Evolutionary conservation across 2,329 filamentous ascomycete genomes (phyloP).

Genomic region (Diaporthe citrichinensis): DNA sequence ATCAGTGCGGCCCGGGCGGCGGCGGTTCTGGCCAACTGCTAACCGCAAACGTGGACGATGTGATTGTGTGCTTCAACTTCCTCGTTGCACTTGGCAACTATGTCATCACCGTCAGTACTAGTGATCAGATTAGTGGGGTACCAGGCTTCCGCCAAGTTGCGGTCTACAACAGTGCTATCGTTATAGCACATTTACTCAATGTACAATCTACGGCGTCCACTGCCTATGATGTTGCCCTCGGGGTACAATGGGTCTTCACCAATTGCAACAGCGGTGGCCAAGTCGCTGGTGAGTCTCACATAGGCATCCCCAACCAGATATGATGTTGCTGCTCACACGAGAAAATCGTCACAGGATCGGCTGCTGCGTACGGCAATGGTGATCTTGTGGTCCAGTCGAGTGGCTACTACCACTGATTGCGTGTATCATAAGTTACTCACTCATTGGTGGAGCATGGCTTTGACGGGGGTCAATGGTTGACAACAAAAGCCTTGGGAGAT

Average conservation of each 20-base stretch:
- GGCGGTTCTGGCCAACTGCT: neutral
- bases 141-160: neutral
- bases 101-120: neutral
- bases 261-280: neutral
- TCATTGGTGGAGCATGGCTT: neutral
- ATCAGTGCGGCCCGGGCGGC: neutral
- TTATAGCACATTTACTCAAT: neutral
- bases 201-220: neutral
- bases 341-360: neutral
- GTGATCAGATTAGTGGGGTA: neutral
- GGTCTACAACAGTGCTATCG: neutral
- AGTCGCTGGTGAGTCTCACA: neutral
- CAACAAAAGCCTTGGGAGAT: neutral
- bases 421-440: neutral
- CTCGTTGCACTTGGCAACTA: neutral
- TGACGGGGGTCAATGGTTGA: neutral
- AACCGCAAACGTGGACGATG: slow-evolving; percentile 1
- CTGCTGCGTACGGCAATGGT: neutral
- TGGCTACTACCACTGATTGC: neutral
- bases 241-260: neutral
- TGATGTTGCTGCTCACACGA: neutral
- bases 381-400: neutral
- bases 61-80: slow-evolving; percentile 16
- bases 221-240: neutral
- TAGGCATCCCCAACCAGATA: neutral